Base-by-base conservation (phyloP, 1,139 yeast genomes). In the Debaryomyces nepalensis region DNA sequence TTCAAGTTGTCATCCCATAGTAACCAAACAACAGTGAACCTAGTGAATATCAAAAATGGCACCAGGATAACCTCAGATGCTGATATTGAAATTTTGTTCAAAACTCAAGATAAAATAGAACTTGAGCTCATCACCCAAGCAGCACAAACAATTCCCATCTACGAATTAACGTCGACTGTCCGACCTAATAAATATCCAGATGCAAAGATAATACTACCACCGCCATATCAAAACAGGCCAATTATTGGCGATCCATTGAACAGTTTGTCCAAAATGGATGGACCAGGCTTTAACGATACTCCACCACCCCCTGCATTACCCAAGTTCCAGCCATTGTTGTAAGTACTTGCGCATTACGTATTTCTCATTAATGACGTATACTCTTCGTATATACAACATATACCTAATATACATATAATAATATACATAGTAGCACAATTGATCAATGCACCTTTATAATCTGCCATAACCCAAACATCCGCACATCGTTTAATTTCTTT, bases 1-100 rank as follows among this genome's bases (percentile, higher is more conserved):
- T 87, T 87, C 60, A 75, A 77, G 66, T 77, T 51, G 58, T 49
- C 61, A 1, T 47, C 48, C 16, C 48, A 52, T 33, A 50, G 53
- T 16, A 59, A 53, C 15, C 51, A 55, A 2, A 51, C 50, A 22
- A 54, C 59, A 5, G 40, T 63, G 16, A 59, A 58, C 12, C 46
- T 65, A 14, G 52, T 49, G 34, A 54, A 61, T 37, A 46, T 44
- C 21, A 49, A 46, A 16, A 55, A 53, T 27, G 68, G 67, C 3
- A 45, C 44, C 3, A 49, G 64, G 9, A 53, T 70, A 10, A 59
- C 56, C 32, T 55, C 65, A 4, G 76, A 70, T 49, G 43, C 51
- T 15, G 75, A 69, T 32, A 46, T 71, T 33, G 76, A 71, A 49
- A 55, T 64, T 6, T 55, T 70, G 3, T 71, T 71, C 51, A 51